Base-by-base conservation (phyloP, 192 early-diverging fungal species). In the Linnemannia zychae region DNA sequence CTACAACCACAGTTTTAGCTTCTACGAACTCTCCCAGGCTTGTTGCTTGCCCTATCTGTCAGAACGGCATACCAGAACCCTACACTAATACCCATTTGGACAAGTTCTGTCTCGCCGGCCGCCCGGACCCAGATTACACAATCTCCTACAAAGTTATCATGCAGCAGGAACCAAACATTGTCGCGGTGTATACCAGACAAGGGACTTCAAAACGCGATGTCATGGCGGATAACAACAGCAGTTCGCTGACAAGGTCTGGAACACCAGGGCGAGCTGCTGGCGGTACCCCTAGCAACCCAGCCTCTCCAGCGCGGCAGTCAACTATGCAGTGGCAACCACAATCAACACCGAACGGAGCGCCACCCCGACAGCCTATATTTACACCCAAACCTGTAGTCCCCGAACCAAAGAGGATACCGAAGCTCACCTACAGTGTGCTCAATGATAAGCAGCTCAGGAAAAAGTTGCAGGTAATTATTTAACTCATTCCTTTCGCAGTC, bases 401-500 rank as follows among this genome's bases (percentile, higher is more conserved):
- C 0, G 81, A 82, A 66, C 81, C 57, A 31, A 82, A 77, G 63
- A 82, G 89, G 49, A 87, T 89, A n/a, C 75, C 76, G 44, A 88
- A 88, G 46, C 65, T 91, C 33, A 79, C 88, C 0, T 90, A 91
- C 50, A 82, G 81, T 37, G 75, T 91, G 36, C 52, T 89, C 24
- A 84, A 81, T 0, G 88, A 87, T 52, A 88, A 88, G 53, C 79
- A 85, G 18, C 73, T 91, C 22, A 52, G 86, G 34, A 79, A 84
- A 34, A 82, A 86, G 63, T 52, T 91, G 15, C 76, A 79, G 69
- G 88, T 89, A 85, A 37, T 52, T 63, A 24, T 3, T 63, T 31
- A 31, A 1, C n/a, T 47, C 36, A 1, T 6, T 22, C 37, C 20
- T 5, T 20, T 40, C 24, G 28, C 57, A n/a, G n/a, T n/a, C n/a